Percentiles rank a stretch among this genome's conserved stretches.
phyloP scores from a whole-genome alignment of 75 land plant species.

The Larix kaempferi region DNA sequence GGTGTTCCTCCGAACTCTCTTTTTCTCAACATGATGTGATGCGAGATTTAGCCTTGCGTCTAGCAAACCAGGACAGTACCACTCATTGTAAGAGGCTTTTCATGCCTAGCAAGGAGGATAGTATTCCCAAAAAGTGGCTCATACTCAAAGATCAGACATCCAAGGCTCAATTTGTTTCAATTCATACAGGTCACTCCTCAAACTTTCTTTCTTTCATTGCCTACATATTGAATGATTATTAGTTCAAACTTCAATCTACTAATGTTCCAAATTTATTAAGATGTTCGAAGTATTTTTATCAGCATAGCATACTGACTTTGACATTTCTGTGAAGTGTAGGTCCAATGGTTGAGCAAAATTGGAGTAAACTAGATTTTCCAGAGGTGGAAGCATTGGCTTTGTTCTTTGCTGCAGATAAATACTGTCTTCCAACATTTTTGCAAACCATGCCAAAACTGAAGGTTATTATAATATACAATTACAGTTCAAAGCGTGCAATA shows the following conservation, averaged over 20 bases:
- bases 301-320: neutral
- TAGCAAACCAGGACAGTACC: slow-evolving; percentile 16
- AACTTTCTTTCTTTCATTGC: neutral
- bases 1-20: slow-evolving; percentile 40
- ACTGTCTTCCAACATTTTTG: slow-evolving; percentile 56
- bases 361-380: slow-evolving; percentile 43
- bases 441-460: slow-evolving; percentile 49
- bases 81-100: slow-evolving; percentile 33
- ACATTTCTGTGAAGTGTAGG: slow-evolving; percentile 21
- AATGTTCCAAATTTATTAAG: neutral
- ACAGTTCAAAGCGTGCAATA: slow-evolving; percentile 17
- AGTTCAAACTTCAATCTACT: neutral
- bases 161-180: slow-evolving; percentile 54
- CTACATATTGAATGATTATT: neutral
- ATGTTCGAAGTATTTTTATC: neutral
- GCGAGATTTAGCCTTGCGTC: slow-evolving; percentile 56
- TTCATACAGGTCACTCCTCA: slow-evolving; percentile 47
- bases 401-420: slow-evolving; percentile 33
- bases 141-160: slow-evolving; percentile 33
- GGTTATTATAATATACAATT: slow-evolving; percentile 34
- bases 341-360: slow-evolving; percentile 50
- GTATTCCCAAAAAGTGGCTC: slow-evolving; percentile 55
- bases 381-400: slow-evolving; percentile 58
- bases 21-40: slow-evolving; percentile 61
- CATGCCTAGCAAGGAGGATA: slow-evolving; percentile 48